These are phyloP conservation scores for Thymus quinquecostatus DNA, from an alignment of 257 asterid species.

Conservation along the genomic window DNA sequence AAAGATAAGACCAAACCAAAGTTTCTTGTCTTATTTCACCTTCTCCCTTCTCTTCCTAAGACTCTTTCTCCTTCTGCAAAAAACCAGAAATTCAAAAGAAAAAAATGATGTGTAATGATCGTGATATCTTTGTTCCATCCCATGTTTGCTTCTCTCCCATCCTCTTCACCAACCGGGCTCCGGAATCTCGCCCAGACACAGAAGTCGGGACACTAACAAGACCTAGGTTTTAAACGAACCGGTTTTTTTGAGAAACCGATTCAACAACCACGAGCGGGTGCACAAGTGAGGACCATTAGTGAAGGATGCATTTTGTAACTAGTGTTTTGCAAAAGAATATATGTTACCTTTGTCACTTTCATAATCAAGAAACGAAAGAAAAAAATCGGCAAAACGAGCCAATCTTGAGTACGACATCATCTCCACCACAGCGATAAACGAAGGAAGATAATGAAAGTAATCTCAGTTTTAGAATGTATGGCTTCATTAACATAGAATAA, in stretches of 20 bases:
- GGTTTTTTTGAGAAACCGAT: background rate
- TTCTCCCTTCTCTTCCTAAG: slow-evolving; percentile 50
- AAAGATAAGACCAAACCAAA: slow-evolving; percentile 43
- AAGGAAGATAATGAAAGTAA: slow-evolving; percentile 1
- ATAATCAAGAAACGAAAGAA: slow-evolving; percentile 19
- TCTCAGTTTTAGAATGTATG: slow-evolving; percentile 5
- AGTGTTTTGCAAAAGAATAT: slow-evolving; percentile 20
- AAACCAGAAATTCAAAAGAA: background rate
- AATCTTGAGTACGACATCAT: slow-evolving; percentile 16
- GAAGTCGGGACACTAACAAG: background rate
- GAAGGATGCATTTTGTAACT: slow-evolving; percentile 6
- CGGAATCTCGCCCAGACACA: background rate
- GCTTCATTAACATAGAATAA: slow-evolving; percentile 35
- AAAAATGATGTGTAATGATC: slow-evolving; percentile 37
- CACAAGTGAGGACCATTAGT: slow-evolving; percentile 19
- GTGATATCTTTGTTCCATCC: slow-evolving; percentile 44
- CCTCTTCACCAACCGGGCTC: background rate
- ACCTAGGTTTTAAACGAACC: background rate
- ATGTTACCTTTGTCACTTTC: slow-evolving; percentile 26
- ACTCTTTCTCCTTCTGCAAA: slow-evolving; percentile 38
- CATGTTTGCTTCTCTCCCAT: slow-evolving; percentile 31
- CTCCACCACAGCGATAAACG: slow-evolving; percentile 1
- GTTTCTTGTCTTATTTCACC: slow-evolving; percentile 64
- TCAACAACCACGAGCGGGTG: background rate
- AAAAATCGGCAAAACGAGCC: slow-evolving; percentile 16